Base-by-base conservation (phyloP, 2,329 filamentous ascomycete species). In the Cladosporium sp. region DNA sequence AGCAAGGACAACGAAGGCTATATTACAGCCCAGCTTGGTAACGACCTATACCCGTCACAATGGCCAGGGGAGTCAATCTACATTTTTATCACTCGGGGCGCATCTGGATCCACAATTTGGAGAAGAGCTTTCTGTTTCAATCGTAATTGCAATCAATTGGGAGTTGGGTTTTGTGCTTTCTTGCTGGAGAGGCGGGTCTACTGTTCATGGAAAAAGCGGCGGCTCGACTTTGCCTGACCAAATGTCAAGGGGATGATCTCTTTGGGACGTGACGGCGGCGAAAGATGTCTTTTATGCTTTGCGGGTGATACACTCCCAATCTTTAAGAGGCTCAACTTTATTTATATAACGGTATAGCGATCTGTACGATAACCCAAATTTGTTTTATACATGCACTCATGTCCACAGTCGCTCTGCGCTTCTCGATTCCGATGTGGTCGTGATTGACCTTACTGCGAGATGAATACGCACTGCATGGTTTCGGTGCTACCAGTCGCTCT, bases 321-420 rank as follows among this genome's bases (percentile, higher is more conserved):
- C 50, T 36, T 30, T 20, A 40, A 22, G 47, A 37, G 28, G 47
- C 30, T 5, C 30, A 5, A 11, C 11, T 34, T 12, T 38, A n/a
- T 38, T 55, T 55, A 55, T 55, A 55, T 55, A 55, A 55, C 52
- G 52, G 52, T 55, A 55, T 55, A 55, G 52, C 52, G 52, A 55
- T 55, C 17, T 55, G 52, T 55, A 55, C 52, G 52, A 55, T 55
- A 55, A 40, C 40, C 52, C 39, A 30, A 50, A 15, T 19, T 50
- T 50, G 34, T 7, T 15, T 12, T 19, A 40, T 7, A 40, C 15
- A 19, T 40, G 11, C 30, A 34, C 25, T 25, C 25, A 25, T 25
- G 25, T 25, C 6, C 25, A 25, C 3, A 25, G 25, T 25, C 25
- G 25, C 25, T 25, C 25, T 25, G 25, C 25, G 25, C 6, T 25